Evolutionary conservation across 2,329 filamentous ascomycete species (phyloP).

Genomic region (Xylariaceae sp.): DNA sequence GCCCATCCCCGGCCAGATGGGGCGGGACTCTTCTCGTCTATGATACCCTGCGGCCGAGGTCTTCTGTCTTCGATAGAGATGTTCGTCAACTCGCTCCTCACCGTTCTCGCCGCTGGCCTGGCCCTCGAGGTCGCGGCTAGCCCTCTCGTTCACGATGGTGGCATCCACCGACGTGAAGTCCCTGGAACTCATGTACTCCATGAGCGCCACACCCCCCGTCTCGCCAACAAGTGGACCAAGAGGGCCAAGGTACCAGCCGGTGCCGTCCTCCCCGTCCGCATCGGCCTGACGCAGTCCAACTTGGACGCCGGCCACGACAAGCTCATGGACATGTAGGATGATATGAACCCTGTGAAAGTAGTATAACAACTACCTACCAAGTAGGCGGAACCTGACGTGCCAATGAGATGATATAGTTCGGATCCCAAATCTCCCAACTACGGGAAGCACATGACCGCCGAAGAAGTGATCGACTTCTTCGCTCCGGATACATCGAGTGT

Average conservation of each 20-base stretch:
- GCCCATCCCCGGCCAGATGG: too few relatives aligned
- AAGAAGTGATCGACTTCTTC: conserved; percentile 35
- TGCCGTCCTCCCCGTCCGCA: conserved; percentile 29
- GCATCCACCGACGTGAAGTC: conserved; percentile 15
- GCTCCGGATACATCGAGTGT: conserved; percentile 31
- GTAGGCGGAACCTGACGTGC: conserved; percentile 5
- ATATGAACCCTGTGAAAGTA: conserved; percentile 1
- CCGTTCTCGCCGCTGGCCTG: conserved; percentile 17
- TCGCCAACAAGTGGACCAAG: conserved; percentile 24
- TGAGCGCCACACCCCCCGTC: conserved; percentile 28
- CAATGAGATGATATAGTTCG: conserved; percentile 20
- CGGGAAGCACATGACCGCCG: conserved; percentile 34
- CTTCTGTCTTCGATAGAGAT: too few relatives aligned
- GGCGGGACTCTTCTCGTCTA: too few relatives aligned
- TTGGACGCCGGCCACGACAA: conserved; percentile 27
- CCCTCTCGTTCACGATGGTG: conserved; percentile 8
- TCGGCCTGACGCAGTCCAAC: conserved; percentile 30
- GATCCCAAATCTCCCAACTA: conserved; percentile 28
- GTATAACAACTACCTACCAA: too few relatives aligned
- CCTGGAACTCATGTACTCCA: conserved; percentile 28
- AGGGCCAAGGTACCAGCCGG: conserved; percentile 21
- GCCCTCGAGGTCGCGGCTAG: conserved; percentile 16
- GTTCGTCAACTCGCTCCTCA: conserved; percentile 16
- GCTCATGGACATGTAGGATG: conserved; percentile 29
- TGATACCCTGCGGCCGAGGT: too few relatives aligned